Conservation (phyloP, 2,329 filamentous ascomycete genomes). For the Penicillium sp. region DNA sequence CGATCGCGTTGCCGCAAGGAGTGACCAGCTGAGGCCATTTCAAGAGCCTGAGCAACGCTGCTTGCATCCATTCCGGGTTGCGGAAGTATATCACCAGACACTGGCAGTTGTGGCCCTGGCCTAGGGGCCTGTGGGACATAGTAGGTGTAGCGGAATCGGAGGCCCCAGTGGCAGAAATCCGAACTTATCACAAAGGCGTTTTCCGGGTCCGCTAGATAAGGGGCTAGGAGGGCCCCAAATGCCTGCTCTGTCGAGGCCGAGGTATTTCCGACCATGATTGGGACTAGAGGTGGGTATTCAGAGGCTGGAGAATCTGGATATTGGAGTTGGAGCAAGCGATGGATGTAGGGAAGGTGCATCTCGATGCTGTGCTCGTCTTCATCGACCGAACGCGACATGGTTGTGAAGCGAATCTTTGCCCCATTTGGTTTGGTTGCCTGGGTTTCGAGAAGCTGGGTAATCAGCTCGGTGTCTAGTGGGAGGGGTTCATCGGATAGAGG, state of each 20-base stretch:
- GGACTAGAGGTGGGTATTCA: conserved; percentile 71
- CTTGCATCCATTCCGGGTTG: conserved; percentile 32
- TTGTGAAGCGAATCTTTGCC: conserved; percentile 39
- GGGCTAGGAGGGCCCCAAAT: conserved; percentile 69
- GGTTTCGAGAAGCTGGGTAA: conserved; percentile 36
- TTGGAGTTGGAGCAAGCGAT: conserved; percentile 65
- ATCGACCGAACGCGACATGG: conserved; percentile 66
- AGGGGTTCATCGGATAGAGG: conserved; percentile 45
- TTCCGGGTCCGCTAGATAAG: conserved; percentile 69
- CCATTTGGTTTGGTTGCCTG: conserved; percentile 31
- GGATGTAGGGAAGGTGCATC: conserved; percentile 94
- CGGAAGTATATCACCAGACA: conserved; percentile 44
- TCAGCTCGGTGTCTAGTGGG: conserved; percentile 45
- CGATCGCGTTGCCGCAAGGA: conserved; percentile 32
- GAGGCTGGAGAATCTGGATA: conserved; percentile 49
- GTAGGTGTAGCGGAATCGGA: conserved; percentile 76
- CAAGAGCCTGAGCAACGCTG: conserved; percentile 29
- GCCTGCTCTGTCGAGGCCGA: conserved; percentile 62
- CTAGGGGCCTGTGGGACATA: conserved; percentile 59
- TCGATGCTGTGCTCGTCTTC: conserved; percentile 88
- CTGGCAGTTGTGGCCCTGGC: conserved; percentile 36
- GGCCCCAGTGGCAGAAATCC: conserved; percentile 96
- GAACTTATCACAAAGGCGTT: conserved; percentile 88
- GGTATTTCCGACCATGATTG: conserved; percentile 81
- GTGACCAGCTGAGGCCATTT: conserved; percentile 30